Conservation (phyloP, 768 basidiomycete genomes). For the Lepiota brunneoincarnata region DNA sequence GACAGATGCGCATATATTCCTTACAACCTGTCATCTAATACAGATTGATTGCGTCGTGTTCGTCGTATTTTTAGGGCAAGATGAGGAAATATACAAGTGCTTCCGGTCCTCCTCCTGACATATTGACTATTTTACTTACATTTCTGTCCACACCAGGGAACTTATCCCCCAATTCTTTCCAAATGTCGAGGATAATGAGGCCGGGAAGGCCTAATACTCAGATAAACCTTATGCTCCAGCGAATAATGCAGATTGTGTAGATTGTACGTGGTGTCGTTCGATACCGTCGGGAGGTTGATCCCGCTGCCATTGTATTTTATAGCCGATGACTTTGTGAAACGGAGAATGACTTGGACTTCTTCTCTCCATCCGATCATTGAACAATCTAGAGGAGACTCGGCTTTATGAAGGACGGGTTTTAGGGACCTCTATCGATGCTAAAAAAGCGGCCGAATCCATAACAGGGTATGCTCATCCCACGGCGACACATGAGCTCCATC, state of each 20-base stretch:
- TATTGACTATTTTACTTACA: neutral
- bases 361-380: too few relatives aligned
- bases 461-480: neutral
- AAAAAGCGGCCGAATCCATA: neutral
- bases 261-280: too few relatives aligned
- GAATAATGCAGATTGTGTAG: too few relatives aligned
- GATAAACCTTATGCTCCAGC: neutral
- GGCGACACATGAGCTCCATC: neutral
- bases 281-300: too few relatives aligned
- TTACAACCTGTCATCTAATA: too few relatives aligned
- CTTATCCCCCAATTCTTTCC: slow-evolving; percentile 71
- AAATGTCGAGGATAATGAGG: slow-evolving; percentile 16
- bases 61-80: slow-evolving; percentile 67
- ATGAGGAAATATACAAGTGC: slow-evolving; percentile 65
- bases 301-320: too few relatives aligned
- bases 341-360: too few relatives aligned
- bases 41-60: slow-evolving; percentile 75
- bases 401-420: neutral
- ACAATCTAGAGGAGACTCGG: neutral
- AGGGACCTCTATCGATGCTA: neutral
- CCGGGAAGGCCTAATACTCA: neutral
- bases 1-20: neutral
- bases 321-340: too few relatives aligned
- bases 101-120: slow-evolving; percentile 21
- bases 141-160: slow-evolving; percentile 20